Conservation (phyloP, 805 yeast genomes). For the Kregervanrija delftensis region DNA sequence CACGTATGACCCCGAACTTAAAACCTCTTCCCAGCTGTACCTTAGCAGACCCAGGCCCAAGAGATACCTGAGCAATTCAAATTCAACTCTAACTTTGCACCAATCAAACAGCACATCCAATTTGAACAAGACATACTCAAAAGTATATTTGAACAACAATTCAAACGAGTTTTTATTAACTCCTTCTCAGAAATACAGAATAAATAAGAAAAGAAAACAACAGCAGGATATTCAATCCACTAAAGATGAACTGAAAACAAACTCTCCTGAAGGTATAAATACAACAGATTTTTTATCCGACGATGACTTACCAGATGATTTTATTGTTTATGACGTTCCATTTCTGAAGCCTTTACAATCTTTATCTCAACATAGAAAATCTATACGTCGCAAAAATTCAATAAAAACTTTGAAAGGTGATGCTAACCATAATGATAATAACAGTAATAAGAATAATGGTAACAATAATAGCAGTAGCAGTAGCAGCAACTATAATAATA, state of each 20-base stretch:
- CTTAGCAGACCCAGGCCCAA: no score
- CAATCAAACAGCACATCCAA: no score
- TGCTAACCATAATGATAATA: no score
- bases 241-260: constrained; percentile 6
- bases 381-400: constrained; percentile 7
- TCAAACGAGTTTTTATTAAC: constrained; percentile 14
- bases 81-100: no score
- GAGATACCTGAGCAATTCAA: no score
- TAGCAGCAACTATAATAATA: no score
- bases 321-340: constrained; percentile 59
- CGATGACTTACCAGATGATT: constrained; percentile 46
- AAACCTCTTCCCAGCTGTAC: no score
- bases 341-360: constrained; percentile 46
- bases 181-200: constrained; percentile 23
- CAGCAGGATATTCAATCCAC: constrained; percentile 4
- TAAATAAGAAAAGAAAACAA: constrained; percentile 16
- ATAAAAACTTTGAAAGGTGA: not conserved
- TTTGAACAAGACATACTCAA: not conserved
- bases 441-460: no score
- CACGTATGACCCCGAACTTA: constrained; percentile 1
- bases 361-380: constrained; percentile 28
- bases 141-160: not conserved
- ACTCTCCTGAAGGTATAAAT: constrained; percentile 13
- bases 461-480: no score
- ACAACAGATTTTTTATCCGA: constrained; percentile 37